A percentile compares a stretch with the other conserved stretches of the same genome.
These are phyloP conservation scores for Rhodotorula sp. DNA, from an alignment of 1,284 basidiomycete species.

Conservation along the genomic window DNA sequence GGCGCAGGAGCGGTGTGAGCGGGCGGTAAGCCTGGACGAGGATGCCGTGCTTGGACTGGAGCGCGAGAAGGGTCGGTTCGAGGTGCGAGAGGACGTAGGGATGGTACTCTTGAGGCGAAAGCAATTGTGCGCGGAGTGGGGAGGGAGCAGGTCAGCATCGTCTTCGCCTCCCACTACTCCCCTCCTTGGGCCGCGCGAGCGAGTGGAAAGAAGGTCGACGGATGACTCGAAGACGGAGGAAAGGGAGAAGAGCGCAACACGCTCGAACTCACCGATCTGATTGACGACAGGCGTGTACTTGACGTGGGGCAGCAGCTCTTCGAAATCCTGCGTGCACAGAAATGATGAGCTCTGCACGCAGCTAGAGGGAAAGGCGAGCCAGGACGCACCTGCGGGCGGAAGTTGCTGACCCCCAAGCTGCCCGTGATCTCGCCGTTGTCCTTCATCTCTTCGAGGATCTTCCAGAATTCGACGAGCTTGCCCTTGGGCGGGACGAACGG, in stretches of 20 bases:
- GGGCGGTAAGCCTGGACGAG: slow-evolving; percentile 61
- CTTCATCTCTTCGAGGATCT: slow-evolving; percentile 44
- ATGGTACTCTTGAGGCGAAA: slow-evolving; percentile 38
- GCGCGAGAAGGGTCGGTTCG: slow-evolving; percentile 36
- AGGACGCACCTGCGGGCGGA: slow-evolving; percentile 32
- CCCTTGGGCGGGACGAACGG: slow-evolving; percentile 41
- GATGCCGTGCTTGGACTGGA: slow-evolving; percentile 43
- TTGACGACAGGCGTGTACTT: slow-evolving; percentile 45
- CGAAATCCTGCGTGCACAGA: slow-evolving; percentile 28
- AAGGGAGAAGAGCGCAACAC: neutral
- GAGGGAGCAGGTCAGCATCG: too few species aligned
- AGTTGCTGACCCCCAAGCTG: slow-evolving; percentile 45
- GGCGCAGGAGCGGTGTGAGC: slow-evolving; percentile 51
- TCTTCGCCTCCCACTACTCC: too few species aligned
- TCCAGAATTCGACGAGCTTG: slow-evolving; percentile 43
- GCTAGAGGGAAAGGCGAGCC: too few species aligned
- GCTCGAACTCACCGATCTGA: slow-evolving; percentile 21
- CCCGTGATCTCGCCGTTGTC: slow-evolving; percentile 43
- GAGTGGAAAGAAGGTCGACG: too few species aligned
- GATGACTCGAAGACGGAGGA: too few species aligned
- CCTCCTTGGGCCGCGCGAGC: too few species aligned
- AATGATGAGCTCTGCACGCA: too few species aligned
- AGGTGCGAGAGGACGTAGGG: slow-evolving; percentile 44
- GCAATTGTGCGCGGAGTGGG: too few species aligned
- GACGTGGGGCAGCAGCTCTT: slow-evolving; percentile 35